A percentile compares a stretch with the other conserved stretches of the same genome.
Evolutionary conservation across 2,329 filamentous ascomycete genomes (phyloP).

Genomic region (Colletotrichum gloeosporioides): DNA sequence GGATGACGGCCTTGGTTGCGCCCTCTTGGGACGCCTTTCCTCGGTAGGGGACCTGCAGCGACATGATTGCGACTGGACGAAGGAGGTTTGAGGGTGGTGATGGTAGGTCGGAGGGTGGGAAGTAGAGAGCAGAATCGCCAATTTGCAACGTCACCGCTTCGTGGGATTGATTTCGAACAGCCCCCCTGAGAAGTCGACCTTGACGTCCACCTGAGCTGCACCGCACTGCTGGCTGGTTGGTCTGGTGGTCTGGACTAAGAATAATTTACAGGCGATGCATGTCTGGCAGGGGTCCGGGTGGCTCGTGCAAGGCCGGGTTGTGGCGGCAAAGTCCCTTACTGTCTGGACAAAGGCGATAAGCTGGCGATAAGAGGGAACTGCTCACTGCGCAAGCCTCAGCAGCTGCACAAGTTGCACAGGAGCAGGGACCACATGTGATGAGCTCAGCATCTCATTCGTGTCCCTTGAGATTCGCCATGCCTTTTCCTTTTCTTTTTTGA

Average conservation of each 20-base stretch:
- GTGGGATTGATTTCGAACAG: not conserved
- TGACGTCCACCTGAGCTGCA: not conserved
- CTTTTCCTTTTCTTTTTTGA: not conserved
- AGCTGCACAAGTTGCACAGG: not conserved
- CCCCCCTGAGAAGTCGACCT: constrained; percentile 13
- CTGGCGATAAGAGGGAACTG: not conserved
- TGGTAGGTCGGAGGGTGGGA: not conserved
- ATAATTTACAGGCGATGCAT: constrained; percentile 7
- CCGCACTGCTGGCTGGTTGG: not conserved
- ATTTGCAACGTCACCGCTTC: constrained; percentile 22
- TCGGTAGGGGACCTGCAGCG: constrained; percentile 61
- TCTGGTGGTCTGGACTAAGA: not conserved
- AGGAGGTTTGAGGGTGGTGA: constrained; percentile 12
- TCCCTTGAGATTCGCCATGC: not conserved
- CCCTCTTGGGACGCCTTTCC: constrained; percentile 55
- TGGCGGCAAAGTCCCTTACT: not conserved
- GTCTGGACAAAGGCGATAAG: not conserved
- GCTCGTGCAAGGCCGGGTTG: not conserved
- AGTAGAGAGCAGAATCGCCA: not conserved
- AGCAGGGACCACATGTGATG: constrained; percentile 2
- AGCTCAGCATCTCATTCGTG: constrained; percentile 15
- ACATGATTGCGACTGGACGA: constrained; percentile 43
- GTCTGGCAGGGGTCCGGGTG: not conserved
- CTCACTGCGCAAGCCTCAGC: constrained; percentile 8
- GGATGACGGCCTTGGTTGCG: constrained; percentile 90